Percentiles rank a stretch among this genome's conserved stretches.
These are phyloP conservation scores for Chrysoporthe cubensis DNA, from an alignment of 2,329 filamentous ascomycete genomes.

Conservation along the genomic window DNA sequence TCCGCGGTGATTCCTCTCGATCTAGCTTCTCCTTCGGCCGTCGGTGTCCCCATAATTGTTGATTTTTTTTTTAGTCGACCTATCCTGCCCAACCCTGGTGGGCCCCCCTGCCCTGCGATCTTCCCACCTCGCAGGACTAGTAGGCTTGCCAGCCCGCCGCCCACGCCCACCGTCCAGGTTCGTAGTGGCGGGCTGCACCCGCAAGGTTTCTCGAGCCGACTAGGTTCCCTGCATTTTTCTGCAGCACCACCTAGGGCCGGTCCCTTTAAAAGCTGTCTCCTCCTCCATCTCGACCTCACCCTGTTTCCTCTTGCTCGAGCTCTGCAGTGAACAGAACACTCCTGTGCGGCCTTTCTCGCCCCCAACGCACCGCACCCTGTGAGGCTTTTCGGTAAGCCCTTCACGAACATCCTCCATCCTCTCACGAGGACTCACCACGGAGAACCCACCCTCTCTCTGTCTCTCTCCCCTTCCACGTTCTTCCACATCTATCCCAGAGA, in stretches of 20 bases:
- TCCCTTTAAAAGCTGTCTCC: constrained; percentile 20
- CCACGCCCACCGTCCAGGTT: constrained; percentile 12
- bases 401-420: background rate
- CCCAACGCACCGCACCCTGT: background rate
- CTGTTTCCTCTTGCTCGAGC: constrained; percentile 1
- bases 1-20: background rate
- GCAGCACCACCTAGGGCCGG: background rate
- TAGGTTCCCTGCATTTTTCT: constrained; percentile 2
- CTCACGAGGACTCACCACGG: too few relatives aligned
- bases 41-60: constrained; percentile 14
- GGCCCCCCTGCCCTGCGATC: constrained; percentile 7
- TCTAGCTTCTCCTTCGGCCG: constrained; percentile 7
- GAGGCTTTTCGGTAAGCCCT: constrained; percentile 16
- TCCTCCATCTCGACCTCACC: background rate
- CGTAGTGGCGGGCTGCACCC: constrained; percentile 7
- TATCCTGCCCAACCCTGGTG: background rate
- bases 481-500: constrained; percentile 29
- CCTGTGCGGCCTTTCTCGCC: constrained; percentile 20
- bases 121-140: background rate
- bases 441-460: background rate
- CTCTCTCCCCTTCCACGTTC: constrained; percentile 3
- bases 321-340: constrained; percentile 22
- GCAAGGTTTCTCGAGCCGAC: background rate
- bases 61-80: constrained; percentile 14
- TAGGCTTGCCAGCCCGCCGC: background rate